Conservation (phyloP, 805 yeast genomes). For the Zygoascus ofunaensis region DNA sequence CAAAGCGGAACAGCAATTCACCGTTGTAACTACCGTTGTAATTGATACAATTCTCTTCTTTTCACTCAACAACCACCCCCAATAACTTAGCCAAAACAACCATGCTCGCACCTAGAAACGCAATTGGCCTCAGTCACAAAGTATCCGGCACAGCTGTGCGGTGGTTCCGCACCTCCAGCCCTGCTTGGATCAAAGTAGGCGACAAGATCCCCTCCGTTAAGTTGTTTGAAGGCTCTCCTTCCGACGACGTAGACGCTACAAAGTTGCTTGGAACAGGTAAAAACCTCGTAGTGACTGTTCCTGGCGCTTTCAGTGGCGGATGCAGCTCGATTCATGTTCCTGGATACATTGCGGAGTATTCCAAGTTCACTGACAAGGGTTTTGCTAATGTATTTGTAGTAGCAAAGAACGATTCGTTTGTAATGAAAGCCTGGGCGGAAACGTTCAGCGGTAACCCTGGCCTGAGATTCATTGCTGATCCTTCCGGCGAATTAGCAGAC, state of each 20-base stretch:
- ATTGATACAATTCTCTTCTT: no score
- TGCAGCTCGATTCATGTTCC: slow-evolving; percentile 69
- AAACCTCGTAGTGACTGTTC: slow-evolving; percentile 49
- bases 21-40: no score
- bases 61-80: no score
- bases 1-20: no score
- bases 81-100: no score
- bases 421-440: slow-evolving; percentile 71
- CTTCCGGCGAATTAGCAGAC: slow-evolving; percentile 61
- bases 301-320: slow-evolving; percentile 77
- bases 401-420: slow-evolving; percentile 82
- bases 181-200: slow-evolving; percentile 43
- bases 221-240: slow-evolving; percentile 55
- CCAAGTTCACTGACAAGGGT: slow-evolving; percentile 58
- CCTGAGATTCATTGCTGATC: slow-evolving; percentile 65
- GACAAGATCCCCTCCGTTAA: slow-evolving; percentile 49
- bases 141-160: no score
- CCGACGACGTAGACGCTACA: slow-evolving; percentile 49
- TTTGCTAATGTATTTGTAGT: slow-evolving; percentile 52
- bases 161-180: slow-evolving; percentile 15
- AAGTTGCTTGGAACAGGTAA: slow-evolving; percentile 36
- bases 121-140: no score
- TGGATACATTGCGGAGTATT: slow-evolving; percentile 48
- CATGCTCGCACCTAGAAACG: no score
- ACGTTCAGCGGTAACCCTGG: slow-evolving; percentile 21